phyloP scores from a whole-genome alignment of 805 yeast genomes.

The Candida nonsorbophila region DNA sequence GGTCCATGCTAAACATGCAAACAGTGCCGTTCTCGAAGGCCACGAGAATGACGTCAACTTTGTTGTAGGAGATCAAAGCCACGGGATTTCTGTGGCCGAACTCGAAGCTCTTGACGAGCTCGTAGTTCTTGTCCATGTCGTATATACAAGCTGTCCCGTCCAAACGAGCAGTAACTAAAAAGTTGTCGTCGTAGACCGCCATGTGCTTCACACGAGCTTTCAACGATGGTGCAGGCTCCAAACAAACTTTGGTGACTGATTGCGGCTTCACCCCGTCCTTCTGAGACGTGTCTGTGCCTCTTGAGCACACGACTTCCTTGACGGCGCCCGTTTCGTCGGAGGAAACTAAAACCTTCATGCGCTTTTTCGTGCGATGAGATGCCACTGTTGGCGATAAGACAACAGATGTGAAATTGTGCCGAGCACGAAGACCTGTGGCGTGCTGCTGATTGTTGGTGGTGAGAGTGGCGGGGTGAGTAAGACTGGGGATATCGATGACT shows the following conservation, averaged over 20 bases:
- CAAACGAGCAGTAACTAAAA: constrained; percentile 36
- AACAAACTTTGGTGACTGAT: constrained; percentile 39
- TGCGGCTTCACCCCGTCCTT: constrained; percentile 63
- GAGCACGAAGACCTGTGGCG: constrained; percentile 1
- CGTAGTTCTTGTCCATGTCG: constrained; percentile 21
- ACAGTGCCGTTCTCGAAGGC: constrained; percentile 49
- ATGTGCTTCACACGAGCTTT: constrained; percentile 31
- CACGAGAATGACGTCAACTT: constrained; percentile 28
- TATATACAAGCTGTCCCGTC: constrained; percentile 41
- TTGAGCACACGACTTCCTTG: constrained; percentile 57
- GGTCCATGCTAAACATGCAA: constrained; percentile 32
- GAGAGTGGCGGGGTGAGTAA: background rate
- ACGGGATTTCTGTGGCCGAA: constrained; percentile 26
- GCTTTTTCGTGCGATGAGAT: constrained; percentile 3
- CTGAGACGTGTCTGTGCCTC: constrained; percentile 77
- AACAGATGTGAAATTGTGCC: background rate
- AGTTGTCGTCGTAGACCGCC: constrained; percentile 22
- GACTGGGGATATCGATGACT: no score
- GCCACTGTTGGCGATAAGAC: constrained; percentile 1
- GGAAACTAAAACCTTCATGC: constrained; percentile 59
- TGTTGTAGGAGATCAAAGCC: constrained; percentile 21
- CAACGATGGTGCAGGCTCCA: constrained; percentile 20
- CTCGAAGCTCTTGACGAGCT: constrained; percentile 25
- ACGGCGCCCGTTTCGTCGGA: constrained; percentile 64
- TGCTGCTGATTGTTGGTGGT: background rate